A percentile compares a stretch with the other conserved stretches of the same genome.
Evolutionary conservation across 1,284 basidiomycete genomes (phyloP).

Genomic region (Blastosporella zonata): DNA sequence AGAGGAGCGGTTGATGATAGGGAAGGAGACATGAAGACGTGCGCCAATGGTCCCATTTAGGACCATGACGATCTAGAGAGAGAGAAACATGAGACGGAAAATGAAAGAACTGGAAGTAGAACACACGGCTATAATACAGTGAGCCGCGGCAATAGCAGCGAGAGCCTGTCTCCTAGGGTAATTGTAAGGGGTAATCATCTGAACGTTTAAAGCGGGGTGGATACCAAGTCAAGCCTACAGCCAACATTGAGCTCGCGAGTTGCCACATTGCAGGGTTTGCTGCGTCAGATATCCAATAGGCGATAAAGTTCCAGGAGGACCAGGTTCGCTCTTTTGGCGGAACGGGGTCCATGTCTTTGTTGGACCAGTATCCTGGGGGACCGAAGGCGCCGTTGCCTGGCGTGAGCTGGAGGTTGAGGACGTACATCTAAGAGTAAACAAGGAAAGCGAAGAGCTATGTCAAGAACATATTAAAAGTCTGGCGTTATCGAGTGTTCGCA

Average conservation of each 20-base stretch:
- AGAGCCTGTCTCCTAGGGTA: constrained; percentile 52
- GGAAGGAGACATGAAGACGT: constrained; percentile 58
- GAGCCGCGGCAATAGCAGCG: constrained; percentile 61
- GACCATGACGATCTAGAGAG: constrained; percentile 45
- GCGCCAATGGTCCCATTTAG: constrained; percentile 74
- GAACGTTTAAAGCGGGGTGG: background rate
- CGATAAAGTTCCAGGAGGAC: constrained; percentile 57
- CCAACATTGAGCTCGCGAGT: constrained; percentile 60
- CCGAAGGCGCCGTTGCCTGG: constrained; percentile 22
- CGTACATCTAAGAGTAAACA: no score
- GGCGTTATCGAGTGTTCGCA: no score
- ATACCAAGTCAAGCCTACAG: constrained; percentile 63
- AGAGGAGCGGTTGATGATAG: constrained; percentile 70
- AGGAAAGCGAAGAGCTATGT: no score
- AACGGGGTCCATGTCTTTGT: constrained; percentile 75
- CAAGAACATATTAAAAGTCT: no score
- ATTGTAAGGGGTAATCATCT: no score
- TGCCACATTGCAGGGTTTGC: constrained; percentile 48
- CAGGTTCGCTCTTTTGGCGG: constrained; percentile 57
- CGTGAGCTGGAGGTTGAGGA: no score
- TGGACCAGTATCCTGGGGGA: constrained; percentile 51
- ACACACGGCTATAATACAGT: constrained; percentile 50
- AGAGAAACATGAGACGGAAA: background rate
- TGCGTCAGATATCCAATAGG: constrained; percentile 69
- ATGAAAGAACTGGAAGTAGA: constrained; percentile 20